Evolutionary conservation across 2,329 filamentous ascomycete species (phyloP).

Genomic region (Hawksworthiomyces lignivorus): DNA sequence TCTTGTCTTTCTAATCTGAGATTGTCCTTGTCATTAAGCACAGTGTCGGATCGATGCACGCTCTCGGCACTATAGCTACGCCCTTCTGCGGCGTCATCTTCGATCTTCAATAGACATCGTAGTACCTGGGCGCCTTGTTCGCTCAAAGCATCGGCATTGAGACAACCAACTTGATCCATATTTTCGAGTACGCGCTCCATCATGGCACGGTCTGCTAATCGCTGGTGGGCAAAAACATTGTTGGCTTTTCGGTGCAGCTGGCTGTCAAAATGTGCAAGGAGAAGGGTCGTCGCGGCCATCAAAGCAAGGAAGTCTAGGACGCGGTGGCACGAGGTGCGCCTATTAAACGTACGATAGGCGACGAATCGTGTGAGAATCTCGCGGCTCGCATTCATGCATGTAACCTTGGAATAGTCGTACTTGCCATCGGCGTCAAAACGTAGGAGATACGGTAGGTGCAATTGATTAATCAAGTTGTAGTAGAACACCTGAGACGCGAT

Average conservation of each 20-base stretch:
- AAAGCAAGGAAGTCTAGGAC: conserved; percentile 34
- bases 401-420: conserved; percentile 28
- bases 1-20: neutral
- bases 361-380: conserved; percentile 33
- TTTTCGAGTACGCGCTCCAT: too few relatives aligned
- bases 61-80: neutral
- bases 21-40: neutral
- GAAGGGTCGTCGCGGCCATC: conserved; percentile 29
- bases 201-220: too few relatives aligned
- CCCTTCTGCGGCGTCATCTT: neutral
- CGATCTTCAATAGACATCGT: too few relatives aligned
- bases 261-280: conserved; percentile 31
- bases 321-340: conserved; percentile 28
- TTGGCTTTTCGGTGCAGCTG: neutral
- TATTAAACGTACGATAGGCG: conserved; percentile 24
- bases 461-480: neutral
- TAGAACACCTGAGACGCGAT: neutral
- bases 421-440: conserved; percentile 1
- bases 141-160: too few relatives aligned
- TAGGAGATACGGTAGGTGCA: neutral
- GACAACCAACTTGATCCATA: too few relatives aligned
- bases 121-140: too few relatives aligned
- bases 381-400: conserved; percentile 32
- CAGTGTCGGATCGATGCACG: neutral
- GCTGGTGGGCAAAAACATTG: too few relatives aligned